Evolutionary conservation across 2,329 filamentous ascomycete genomes (phyloP).

Genomic region (Claviceps sp.): DNA sequence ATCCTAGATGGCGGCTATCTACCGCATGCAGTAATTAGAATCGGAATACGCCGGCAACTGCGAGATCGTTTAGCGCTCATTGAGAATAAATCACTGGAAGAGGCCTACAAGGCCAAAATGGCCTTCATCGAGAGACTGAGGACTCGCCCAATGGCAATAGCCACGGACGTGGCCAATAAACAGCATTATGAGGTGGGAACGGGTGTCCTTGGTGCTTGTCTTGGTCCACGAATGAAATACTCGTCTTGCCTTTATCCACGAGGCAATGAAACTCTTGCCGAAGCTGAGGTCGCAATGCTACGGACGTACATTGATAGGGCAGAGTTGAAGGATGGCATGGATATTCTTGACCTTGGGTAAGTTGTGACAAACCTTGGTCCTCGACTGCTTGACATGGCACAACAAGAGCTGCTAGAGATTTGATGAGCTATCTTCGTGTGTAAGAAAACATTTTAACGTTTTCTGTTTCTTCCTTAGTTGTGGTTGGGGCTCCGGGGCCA

Average conservation of each 20-base stretch:
- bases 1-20: constrained; percentile 54
- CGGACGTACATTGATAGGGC: constrained; percentile 48
- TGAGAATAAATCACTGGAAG: constrained; percentile 35
- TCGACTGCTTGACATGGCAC: neutral
- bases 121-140: constrained; percentile 46
- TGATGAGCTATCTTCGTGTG: neutral
- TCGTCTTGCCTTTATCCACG: constrained; percentile 52
- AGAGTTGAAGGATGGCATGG: constrained; percentile 44
- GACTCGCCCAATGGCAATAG: constrained; percentile 51
- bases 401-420: neutral
- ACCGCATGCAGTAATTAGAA: constrained; percentile 46
- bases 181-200: constrained; percentile 65
- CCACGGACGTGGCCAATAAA: constrained; percentile 50
- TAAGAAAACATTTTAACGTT: neutral
- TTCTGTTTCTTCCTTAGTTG: constrained; percentile 30
- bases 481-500: constrained; percentile 52
- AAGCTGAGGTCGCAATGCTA: constrained; percentile 56
- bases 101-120: constrained; percentile 47
- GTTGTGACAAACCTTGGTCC: constrained; percentile 7
- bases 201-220: constrained; percentile 43
- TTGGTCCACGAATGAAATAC: constrained; percentile 63
- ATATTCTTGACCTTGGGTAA: constrained; percentile 48
- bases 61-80: constrained; percentile 45
- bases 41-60: constrained; percentile 54
- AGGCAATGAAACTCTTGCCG: constrained; percentile 46